phyloP scores from a whole-genome alignment of 1,139 yeast species.

The Protomyces gravidus region DNA sequence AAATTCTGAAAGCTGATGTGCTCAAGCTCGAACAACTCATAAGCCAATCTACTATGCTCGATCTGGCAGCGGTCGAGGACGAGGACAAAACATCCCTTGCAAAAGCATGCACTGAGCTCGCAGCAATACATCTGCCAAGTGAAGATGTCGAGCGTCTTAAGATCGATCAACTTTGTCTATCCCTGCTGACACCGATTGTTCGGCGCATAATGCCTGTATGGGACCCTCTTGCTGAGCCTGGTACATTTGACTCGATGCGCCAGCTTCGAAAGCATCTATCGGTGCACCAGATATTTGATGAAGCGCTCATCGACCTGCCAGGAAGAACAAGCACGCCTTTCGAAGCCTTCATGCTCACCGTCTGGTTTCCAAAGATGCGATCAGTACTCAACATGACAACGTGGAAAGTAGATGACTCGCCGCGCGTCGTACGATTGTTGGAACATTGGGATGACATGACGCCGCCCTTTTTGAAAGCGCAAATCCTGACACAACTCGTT shows the following conservation, averaged over 20 bases:
- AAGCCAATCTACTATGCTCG: not conserved
- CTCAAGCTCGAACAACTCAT: not conserved
- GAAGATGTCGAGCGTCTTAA: not conserved
- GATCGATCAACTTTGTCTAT: conserved; percentile 39
- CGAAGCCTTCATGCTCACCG: conserved; percentile 42
- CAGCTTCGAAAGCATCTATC: conserved; percentile 8
- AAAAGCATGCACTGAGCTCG: not conserved
- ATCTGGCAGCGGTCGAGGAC: not conserved
- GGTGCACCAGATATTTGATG: not conserved
- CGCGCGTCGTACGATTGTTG: conserved; percentile 39
- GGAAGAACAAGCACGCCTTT: conserved; percentile 35
- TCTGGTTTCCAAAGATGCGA: conserved; percentile 43
- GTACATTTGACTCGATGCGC: conserved; percentile 15
- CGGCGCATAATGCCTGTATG: conserved; percentile 39
- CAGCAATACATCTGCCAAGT: not conserved
- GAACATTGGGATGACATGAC: conserved; percentile 48
- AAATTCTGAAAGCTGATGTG: conserved; percentile 14
- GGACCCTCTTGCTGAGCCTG: conserved; percentile 43
- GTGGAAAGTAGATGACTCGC: conserved; percentile 41
- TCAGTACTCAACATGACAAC: conserved; percentile 36
- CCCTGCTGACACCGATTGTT: conserved; percentile 39
- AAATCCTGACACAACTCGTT: conserved; percentile 39
- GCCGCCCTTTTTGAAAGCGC: conserved; percentile 40
- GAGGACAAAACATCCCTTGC: not conserved
- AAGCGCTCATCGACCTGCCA: conserved; percentile 30